Conservation (phyloP, 805 yeast species). For the Monosporozyma solicola region DNA sequence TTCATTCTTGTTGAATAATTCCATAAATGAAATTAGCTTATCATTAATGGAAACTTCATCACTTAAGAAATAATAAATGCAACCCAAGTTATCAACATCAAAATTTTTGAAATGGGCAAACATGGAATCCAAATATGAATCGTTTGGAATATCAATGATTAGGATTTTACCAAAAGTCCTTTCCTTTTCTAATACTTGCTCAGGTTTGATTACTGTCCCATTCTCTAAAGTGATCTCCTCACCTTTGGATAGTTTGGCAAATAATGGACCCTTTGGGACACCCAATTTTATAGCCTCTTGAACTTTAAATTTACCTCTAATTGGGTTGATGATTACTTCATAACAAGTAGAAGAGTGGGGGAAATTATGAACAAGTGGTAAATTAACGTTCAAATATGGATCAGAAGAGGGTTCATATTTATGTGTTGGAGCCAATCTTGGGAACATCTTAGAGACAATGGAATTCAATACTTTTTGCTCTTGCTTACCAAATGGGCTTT, state of each 20-base stretch:
- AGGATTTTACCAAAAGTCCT: conserved; percentile 51
- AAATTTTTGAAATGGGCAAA: neutral
- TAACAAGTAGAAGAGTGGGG: conserved; percentile 45
- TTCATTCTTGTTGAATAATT: conserved; percentile 35
- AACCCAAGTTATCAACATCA: conserved; percentile 24
- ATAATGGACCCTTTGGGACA: conserved; percentile 55
- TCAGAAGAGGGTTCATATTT: conserved; percentile 32
- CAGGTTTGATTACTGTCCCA: conserved; percentile 54
- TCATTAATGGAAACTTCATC: conserved; percentile 39
- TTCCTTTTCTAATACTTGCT: conserved; percentile 62
- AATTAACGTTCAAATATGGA: conserved; percentile 29
- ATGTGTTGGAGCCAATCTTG: conserved; percentile 35
- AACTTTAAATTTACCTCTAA: conserved; percentile 69
- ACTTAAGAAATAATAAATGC: conserved; percentile 75
- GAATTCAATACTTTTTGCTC: conserved; percentile 9
- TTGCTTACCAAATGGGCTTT: conserved; percentile 1
- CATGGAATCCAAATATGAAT: conserved; percentile 34
- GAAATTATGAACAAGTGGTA: conserved; percentile 6
- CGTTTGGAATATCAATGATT: conserved; percentile 64
- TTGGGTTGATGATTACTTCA: conserved; percentile 54
- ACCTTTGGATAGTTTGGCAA: conserved; percentile 53
- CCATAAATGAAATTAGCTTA: conserved; percentile 42
- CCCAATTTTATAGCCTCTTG: conserved; percentile 59
- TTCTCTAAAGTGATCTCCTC: conserved; percentile 44
- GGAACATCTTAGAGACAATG: conserved; percentile 49